Base-by-base conservation (phyloP, 2,329 filamentous ascomycete genomes). In the Aspergillus sp. region DNA sequence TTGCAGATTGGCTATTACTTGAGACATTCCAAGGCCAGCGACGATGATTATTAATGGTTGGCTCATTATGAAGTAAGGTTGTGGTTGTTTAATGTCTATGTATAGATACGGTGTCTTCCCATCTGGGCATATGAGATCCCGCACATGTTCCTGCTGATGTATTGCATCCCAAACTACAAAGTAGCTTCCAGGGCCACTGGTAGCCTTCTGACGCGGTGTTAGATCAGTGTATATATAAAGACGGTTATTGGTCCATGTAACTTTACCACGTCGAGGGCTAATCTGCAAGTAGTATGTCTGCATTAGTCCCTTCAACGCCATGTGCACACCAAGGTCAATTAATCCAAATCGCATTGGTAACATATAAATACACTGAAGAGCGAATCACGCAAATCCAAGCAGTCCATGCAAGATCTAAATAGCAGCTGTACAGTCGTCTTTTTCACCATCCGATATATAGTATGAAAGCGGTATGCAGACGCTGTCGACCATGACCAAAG, bases 361-460 rank as follows among this genome's bases (percentile, higher is more conserved):
- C 68, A 57, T 74, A 74, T 73, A 74, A 73, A 64, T 74, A 74
- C 71, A 74, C 61, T 64, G 62, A 68, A 69, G 57, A 62, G 66
- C 53, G 62, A 62, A 66, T 69, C 67, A 70, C 67, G 69, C 70
- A 69, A 65, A 61, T 60, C 45, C 51, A 58, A 50, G 28, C 57
- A 57, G 62, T 59, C 55, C 36, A 56, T 58, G 43, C 52, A 62
- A 60, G 52, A 59, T 41, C 45, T 36, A n/a, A 53, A 55, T 51
- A 38, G 30, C 48, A 38, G 30, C 48, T 54, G 32, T 52, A 53
- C 53, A 49, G 55, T 58, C 47, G 19, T 38, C 43, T 17, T 53
- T 28, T 25, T 30, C 38, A 23, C 48, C n/a, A 32, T 30, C 30
- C 51, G 39, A 5, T 12, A 49, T 47, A 63, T 38, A 23, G 23